These are phyloP conservation scores for Russula sp. DNA, from an alignment of 768 basidiomycete species.

Conservation along the genomic window DNA sequence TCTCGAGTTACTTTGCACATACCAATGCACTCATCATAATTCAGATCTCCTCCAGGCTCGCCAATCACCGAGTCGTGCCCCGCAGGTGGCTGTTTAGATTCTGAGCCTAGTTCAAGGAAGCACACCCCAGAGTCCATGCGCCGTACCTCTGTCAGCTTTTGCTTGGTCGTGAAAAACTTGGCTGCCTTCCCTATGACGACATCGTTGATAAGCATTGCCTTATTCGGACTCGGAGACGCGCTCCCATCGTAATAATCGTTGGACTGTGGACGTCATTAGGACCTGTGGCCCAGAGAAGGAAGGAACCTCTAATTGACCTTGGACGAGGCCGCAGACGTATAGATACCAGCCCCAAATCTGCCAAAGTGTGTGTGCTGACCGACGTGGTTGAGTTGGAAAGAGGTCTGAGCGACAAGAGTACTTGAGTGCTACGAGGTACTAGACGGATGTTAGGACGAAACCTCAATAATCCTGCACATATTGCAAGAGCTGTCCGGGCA, in stretches of 20 bases:
- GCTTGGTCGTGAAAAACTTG: slow-evolving; percentile 13
- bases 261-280: slow-evolving; percentile 14
- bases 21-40: slow-evolving; percentile 27
- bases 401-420: slow-evolving; percentile 10
- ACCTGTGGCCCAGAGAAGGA: not conserved
- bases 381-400: slow-evolving; percentile 20
- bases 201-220: slow-evolving; percentile 24
- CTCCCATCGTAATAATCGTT: slow-evolving; percentile 23
- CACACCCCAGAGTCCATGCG: not conserved
- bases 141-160: slow-evolving; percentile 20
- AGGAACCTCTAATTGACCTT: slow-evolving; percentile 18
- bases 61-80: slow-evolving; percentile 25
- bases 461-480: slow-evolving; percentile 24
- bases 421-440: not conserved
- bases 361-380: slow-evolving; percentile 22
- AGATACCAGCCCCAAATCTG: slow-evolving; percentile 25
- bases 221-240: slow-evolving; percentile 9
- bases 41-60: slow-evolving; percentile 25
- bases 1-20: not conserved
- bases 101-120: not conserved
- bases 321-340: slow-evolving; percentile 27
- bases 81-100: slow-evolving; percentile 20
- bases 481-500: slow-evolving; percentile 20
- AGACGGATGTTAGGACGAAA: not conserved
- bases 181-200: slow-evolving; percentile 23